Percentiles rank a stretch among this genome's conserved stretches.
These are phyloP conservation scores for Cyberlindnera japonica DNA, from an alignment of 805 yeast genomes.

Conservation along the genomic window DNA sequence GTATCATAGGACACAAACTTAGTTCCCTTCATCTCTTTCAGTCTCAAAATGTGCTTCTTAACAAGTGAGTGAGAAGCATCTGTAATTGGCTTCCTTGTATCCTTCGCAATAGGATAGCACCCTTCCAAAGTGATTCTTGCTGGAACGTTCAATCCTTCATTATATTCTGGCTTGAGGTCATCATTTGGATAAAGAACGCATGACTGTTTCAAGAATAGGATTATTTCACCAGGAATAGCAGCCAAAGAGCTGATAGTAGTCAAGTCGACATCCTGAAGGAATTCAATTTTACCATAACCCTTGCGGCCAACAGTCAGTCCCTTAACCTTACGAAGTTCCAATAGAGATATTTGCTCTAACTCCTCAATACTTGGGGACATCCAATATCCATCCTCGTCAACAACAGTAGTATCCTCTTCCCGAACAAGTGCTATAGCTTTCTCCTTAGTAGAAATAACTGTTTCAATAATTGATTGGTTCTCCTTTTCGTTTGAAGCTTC, in stretches of 20 bases:
- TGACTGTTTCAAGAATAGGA: slow-evolving; percentile 55
- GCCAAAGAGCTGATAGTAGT: slow-evolving; percentile 58
- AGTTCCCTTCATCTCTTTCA: slow-evolving; percentile 56
- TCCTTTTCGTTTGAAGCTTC: background rate
- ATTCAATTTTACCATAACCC: slow-evolving; percentile 69
- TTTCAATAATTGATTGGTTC: background rate
- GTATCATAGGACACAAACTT: slow-evolving; percentile 77
- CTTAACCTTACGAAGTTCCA: slow-evolving; percentile 59
- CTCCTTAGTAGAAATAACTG: slow-evolving; percentile 2
- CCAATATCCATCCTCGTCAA: slow-evolving; percentile 77
- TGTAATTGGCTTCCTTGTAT: slow-evolving; percentile 65
- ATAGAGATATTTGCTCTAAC: slow-evolving; percentile 53
- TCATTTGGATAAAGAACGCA: slow-evolving; percentile 74
- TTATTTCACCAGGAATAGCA: slow-evolving; percentile 60
- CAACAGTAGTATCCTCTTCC: slow-evolving; percentile 11
- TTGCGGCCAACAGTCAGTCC: slow-evolving; percentile 75
- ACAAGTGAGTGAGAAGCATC: slow-evolving; percentile 76
- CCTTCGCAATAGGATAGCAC: slow-evolving; percentile 76
- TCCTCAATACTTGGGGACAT: slow-evolving; percentile 72
- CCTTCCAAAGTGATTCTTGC: slow-evolving; percentile 70
- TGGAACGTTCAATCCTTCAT: slow-evolving; percentile 81
- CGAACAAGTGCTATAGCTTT: slow-evolving; percentile 3
- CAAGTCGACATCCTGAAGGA: slow-evolving; percentile 78
- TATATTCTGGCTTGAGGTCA: slow-evolving; percentile 52
- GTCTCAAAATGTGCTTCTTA: slow-evolving; percentile 60